Percentiles rank a stretch among this genome's conserved stretches.
Evolutionary conservation across 1,284 basidiomycete species (phyloP).

Genomic region (Cryptococcus amylolentus): DNA sequence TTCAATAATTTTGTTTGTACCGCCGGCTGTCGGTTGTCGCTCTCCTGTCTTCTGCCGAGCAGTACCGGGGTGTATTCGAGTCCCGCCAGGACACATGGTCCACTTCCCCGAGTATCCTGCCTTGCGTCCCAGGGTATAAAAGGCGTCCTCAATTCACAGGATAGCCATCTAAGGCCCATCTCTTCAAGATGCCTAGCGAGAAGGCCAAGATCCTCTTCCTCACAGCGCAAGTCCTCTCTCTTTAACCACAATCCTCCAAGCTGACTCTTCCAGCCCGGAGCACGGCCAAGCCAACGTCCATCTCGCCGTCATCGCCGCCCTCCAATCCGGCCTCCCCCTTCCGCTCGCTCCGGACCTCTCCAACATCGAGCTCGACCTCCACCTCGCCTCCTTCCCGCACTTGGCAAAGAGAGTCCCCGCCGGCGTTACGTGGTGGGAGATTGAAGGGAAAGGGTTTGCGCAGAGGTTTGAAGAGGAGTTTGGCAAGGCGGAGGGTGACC

Average conservation of each 20-base stretch:
- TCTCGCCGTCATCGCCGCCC: neutral
- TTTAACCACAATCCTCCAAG: neutral
- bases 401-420: neutral
- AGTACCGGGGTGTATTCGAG: too few relatives aligned
- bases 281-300: neutral
- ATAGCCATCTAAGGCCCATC: too few relatives aligned
- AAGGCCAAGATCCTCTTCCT: neutral
- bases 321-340: neutral
- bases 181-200: too few relatives aligned
- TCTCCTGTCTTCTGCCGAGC: too few relatives aligned
- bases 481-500: neutral
- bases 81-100: too few relatives aligned
- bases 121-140: too few relatives aligned
- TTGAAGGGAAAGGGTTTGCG: too few relatives aligned
- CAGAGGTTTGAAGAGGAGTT: too few relatives aligned
- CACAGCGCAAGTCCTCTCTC: neutral
- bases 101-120: too few relatives aligned
- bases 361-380: neutral
- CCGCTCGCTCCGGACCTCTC: neutral
- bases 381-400: neutral
- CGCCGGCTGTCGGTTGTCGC: too few relatives aligned
- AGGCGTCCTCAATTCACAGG: too few relatives aligned
- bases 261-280: neutral
- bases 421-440: neutral
- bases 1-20: too few relatives aligned